These are phyloP conservation scores for Nannizzia gypsea DNA, from an alignment of 2,329 filamentous ascomycete species.

Conservation along the genomic window DNA sequence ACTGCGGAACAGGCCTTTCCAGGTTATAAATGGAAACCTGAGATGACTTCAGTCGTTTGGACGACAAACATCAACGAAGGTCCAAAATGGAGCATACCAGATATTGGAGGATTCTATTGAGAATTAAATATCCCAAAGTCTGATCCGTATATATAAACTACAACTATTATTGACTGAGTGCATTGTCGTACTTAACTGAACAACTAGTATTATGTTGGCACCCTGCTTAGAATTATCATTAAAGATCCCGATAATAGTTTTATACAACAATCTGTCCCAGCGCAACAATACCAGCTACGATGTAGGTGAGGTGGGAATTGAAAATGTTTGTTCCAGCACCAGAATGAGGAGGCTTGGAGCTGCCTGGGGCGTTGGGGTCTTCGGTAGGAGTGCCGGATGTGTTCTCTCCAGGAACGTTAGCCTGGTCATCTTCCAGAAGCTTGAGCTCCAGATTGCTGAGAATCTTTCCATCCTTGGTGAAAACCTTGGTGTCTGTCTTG, in stretches of 20 bases:
- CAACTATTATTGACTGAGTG: too few relatives aligned
- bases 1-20: background rate
- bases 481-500: slow-evolving; percentile 47
- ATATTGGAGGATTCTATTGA: too few relatives aligned
- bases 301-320: background rate
- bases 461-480: slow-evolving; percentile 42
- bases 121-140: too few relatives aligned
- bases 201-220: background rate
- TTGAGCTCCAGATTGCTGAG: slow-evolving; percentile 54
- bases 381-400: slow-evolving; percentile 17
- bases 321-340: slow-evolving; percentile 2
- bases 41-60: background rate
- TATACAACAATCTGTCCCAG: background rate
- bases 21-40: background rate
- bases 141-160: too few relatives aligned
- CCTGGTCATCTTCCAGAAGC: slow-evolving; percentile 39
- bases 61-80: too few relatives aligned
- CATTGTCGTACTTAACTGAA: too few relatives aligned
- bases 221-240: background rate
- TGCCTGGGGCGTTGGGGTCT: background rate
- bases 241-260: background rate
- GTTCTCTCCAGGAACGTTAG: slow-evolving; percentile 45
- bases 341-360: background rate
- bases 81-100: too few relatives aligned
- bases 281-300: background rate